These are phyloP conservation scores for Globisporangium acanthophoron DNA, from an alignment of 352 stramenopile genomes.

Conservation along the genomic window DNA sequence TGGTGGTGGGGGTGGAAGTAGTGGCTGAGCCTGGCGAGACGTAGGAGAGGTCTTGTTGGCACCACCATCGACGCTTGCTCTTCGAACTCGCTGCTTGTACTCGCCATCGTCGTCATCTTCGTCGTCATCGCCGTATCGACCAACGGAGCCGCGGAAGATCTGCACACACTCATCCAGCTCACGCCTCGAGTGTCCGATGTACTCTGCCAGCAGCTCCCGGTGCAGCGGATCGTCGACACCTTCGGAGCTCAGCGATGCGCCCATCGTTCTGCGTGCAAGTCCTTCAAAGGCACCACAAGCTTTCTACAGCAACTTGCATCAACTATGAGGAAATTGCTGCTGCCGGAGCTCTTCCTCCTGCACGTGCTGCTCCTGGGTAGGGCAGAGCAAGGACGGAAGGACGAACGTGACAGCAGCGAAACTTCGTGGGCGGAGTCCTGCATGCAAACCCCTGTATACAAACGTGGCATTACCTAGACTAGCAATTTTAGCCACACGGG, in stretches of 20 bases:
- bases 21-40: neutral
- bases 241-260: conserved; percentile 17
- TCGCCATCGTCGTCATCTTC: conserved; percentile 7
- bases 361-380: too few species aligned
- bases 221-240: conserved; percentile 14
- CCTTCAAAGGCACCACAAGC: neutral
- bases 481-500: too few species aligned
- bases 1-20: too few species aligned
- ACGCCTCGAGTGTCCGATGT: conserved; percentile 38
- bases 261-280: conserved; percentile 14
- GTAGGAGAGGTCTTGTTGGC: neutral
- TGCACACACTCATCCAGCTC: conserved; percentile 48
- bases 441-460: too few species aligned
- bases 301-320: neutral
- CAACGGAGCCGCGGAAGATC: conserved; percentile 34
- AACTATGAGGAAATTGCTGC: too few species aligned
- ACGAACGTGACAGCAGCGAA: too few species aligned
- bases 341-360: too few species aligned
- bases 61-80: neutral
- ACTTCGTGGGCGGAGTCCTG: too few species aligned
- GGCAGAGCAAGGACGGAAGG: too few species aligned
- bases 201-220: conserved; percentile 47
- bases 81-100: neutral
- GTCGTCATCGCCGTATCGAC: conserved; percentile 23
- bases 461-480: too few species aligned